Evolutionary conservation across 2,329 filamentous ascomycete genomes (phyloP), one percentile per base, ranked within the genome.

Genomic region (Corniculantispora saksenae): DNA sequence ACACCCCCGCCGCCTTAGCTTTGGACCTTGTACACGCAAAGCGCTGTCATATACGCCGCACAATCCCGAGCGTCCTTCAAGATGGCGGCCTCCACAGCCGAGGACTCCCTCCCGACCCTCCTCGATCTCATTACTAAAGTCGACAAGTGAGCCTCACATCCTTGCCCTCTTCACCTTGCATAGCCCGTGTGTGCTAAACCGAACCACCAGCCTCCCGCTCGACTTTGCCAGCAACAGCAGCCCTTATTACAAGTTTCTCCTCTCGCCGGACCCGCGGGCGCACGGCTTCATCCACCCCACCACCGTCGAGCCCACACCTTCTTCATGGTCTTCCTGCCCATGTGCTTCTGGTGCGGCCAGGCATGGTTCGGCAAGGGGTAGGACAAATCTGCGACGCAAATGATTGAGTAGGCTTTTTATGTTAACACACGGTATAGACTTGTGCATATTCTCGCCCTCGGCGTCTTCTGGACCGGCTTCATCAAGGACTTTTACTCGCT

Each of bases 291-390:
- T 86, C 55, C 78, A 81, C 57, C 78, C 79, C 3, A 72, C 73
- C 56, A 83, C 78, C 19, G 79, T 84, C 17, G 65, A 75, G 35
- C 74, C n/a, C 95, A 99, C 79, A 99, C 95, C 0, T 98, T 97
- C 82, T 99, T 97, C 83, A 98, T 98, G 94, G 86, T 97, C 70
- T 91, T 93, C 66, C 81, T 99, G 73, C 95, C 95, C 7, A 92
- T 98, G 69, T 86, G 97, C 71, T 98, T 98, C 81, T 99, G 95
- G 95, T 97, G 93, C 73, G 94, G 94, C 62, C 91, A 94, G 78
- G 89, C 91, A 51, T 89, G 86, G 68, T 86, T 97, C 70, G 95
- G 93, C 63, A 91, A 95, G 81, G 94, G 90, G 92, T 96, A 88
- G 89, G 83, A 32, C 12, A 19, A 13, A 13, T n/a, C n/a, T n/a